phyloP scores from a whole-genome alignment of 2,329 filamentous ascomycete species.

The Phyllosticta citriasiana region DNA sequence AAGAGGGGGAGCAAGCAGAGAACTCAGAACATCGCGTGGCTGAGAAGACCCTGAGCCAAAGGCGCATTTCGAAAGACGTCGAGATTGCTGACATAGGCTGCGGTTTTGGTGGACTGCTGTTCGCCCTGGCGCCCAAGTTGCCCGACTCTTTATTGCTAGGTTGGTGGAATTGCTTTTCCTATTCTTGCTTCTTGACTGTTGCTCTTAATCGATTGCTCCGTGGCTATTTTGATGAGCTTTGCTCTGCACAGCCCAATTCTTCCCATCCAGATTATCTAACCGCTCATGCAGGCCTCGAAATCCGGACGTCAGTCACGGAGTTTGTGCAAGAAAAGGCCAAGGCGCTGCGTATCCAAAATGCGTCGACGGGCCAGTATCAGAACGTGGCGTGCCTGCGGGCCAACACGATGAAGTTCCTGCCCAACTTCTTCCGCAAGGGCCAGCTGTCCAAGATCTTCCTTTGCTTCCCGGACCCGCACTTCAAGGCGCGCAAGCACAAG shows the following conservation, averaged over 20 bases:
- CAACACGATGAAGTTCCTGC: conserved; percentile 99
- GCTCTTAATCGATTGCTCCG: background rate
- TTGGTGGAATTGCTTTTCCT: conserved; percentile 31
- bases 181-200: background rate
- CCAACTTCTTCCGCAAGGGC: conserved; percentile 79
- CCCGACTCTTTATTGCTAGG: conserved; percentile 77
- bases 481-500: conserved; percentile 96
- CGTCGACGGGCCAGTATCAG: conserved; percentile 50
- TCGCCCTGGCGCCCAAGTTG: conserved; percentile 72
- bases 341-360: conserved; percentile 62
- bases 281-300: conserved; percentile 63
- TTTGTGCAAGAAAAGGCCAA: conserved; percentile 83
- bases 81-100: conserved; percentile 96
- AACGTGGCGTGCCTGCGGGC: conserved; percentile 83
- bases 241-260: background rate
- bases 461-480: conserved; percentile 97
- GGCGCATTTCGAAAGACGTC: conserved; percentile 55
- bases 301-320: conserved; percentile 78
- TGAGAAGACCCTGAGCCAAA: conserved; percentile 16
- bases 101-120: conserved; percentile 83
- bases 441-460: conserved; percentile 91
- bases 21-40: conserved; percentile 8
- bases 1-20: background rate
- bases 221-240: background rate
- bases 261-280: background rate